Base-by-base conservation (phyloP, 2,329 filamentous ascomycete genomes). In the Colletotrichum sp. region DNA sequence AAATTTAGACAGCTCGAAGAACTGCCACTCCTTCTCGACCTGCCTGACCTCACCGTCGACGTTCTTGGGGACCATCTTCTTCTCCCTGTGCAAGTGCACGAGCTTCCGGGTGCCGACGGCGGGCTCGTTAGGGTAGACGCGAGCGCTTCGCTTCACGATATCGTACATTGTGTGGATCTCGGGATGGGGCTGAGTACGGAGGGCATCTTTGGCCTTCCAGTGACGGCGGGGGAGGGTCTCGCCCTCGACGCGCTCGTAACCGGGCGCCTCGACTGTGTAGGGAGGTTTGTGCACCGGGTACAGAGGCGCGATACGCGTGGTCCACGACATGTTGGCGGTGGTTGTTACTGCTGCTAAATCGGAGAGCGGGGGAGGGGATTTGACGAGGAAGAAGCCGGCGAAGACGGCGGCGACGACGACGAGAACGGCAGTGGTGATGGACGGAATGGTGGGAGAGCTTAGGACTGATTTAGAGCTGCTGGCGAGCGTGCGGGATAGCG, bases 11-110 rank as follows among this genome's bases (percentile, higher is more conserved):
- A 98, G 92, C 89, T 98, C 96, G 80, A 95, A 98, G 86, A 93
- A 98, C 69, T 93, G 93, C 96, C 96, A 98, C 84, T 96, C 92
- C 92, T 98, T 98, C 78, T 98, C 95, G 39, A 97, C 92, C 86
- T 96, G 92, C 78, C 90, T 88, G 84, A 95, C 90, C 83, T 94
- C 90, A 79, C 96, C 96, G 81, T 98, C 95, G 74, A 98, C 88
- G 67, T 95, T 90, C 90, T 98, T 98, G 90, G 96, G 94, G 80
- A 98, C 88, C 90, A 95, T 97, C 89, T 96, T 98, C 80, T 91
- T 93, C 89, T 98, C 96, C 81, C 91, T 91, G 85, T 98, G 95
- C 63, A 93, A 92, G 85, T 93, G 89, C 85, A 98, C 85, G 74
- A 98, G 90, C 84, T 91, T 93, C 78, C 96, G 93, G 81, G 89